Base-by-base conservation (phyloP, 2,329 filamentous ascomycete species). In the Cladosporium halotolerans region DNA sequence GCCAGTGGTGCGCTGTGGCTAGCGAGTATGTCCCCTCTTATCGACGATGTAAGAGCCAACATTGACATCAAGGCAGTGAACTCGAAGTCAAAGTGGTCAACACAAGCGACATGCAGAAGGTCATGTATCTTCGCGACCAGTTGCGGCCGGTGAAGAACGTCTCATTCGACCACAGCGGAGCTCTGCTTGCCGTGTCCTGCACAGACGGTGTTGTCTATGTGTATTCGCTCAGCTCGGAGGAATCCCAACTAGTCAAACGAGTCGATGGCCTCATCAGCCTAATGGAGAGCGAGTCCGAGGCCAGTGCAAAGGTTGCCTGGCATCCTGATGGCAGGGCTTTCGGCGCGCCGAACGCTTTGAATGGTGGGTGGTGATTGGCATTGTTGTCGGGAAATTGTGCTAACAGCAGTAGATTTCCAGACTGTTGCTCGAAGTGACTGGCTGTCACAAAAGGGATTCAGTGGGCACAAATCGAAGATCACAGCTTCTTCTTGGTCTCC, bases 251-350 rank as follows among this genome's bases (percentile, higher is more conserved):
- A 55, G 79, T 96, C 49, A 84, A 83, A 59, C 90, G 88, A 68
- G 77, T 99, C 8, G 90, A 96, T 63, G 91, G 90, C 1, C 75
- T 96, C 60, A 93, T 97, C 61, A 85, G 84, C 57, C 80, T 80
- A 14, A 70, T 92, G 3, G 91, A 96, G 54, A 79, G 83, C 1
- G 89, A 93, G 42, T 80, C 84, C 1, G 88, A 95, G 57, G 79
- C 82, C 5, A 90, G 85, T 58, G 85, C 89, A 3, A 80, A 80
- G 63, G 83, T 86, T 5, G 81, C 83, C 0, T 99, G 93, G 93
- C 93, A 97, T 72, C 95, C 95, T 0, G 92, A 97, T 67, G 92
- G 93, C 16, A 82, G 89, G 60, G 89, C 91, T 3, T 95, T 99
- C 70, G 91, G 89, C 1, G 84, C 88, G 16, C 84, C 89, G 0